Evolutionary conservation across 306 rosid species (phyloP).

Genomic region (Sindora glabra): DNA sequence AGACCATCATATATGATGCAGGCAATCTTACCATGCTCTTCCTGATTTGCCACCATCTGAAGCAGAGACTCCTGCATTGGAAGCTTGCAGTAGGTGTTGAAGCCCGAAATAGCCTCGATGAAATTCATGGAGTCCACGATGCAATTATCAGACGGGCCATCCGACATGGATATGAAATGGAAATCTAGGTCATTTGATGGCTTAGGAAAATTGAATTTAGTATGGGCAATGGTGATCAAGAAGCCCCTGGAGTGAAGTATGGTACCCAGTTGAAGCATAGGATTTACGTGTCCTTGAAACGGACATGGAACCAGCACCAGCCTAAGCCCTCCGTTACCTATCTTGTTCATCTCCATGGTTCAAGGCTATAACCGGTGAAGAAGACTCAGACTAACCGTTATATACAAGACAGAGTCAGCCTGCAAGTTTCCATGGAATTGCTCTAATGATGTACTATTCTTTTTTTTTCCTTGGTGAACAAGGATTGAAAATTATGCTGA

Average conservation of each 20-base stretch:
- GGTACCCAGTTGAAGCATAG: neutral
- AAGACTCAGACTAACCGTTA: too few species aligned
- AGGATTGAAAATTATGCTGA: too few species aligned
- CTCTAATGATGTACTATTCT: too few species aligned
- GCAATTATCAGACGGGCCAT: neutral
- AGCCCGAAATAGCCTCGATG: neutral
- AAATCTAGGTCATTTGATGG: neutral
- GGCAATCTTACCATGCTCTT: neutral
- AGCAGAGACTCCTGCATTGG: neutral
- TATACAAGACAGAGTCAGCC: too few species aligned
- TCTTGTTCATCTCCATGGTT: too few species aligned
- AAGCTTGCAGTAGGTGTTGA: neutral
- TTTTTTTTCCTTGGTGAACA: too few species aligned
- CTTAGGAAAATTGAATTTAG: neutral
- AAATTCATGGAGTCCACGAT: neutral
- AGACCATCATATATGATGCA: neutral
- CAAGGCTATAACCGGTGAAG: too few species aligned
- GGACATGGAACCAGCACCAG: neutral
- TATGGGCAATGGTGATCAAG: neutral
- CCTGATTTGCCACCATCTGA: neutral
- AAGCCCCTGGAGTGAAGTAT: neutral
- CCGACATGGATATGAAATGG: neutral
- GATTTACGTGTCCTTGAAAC: neutral
- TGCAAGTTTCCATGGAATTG: too few species aligned
- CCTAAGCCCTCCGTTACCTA: too few species aligned